phyloP scores from a whole-genome alignment of 2,329 filamentous ascomycete species.

The Scolecobasidium constrictum region DNA sequence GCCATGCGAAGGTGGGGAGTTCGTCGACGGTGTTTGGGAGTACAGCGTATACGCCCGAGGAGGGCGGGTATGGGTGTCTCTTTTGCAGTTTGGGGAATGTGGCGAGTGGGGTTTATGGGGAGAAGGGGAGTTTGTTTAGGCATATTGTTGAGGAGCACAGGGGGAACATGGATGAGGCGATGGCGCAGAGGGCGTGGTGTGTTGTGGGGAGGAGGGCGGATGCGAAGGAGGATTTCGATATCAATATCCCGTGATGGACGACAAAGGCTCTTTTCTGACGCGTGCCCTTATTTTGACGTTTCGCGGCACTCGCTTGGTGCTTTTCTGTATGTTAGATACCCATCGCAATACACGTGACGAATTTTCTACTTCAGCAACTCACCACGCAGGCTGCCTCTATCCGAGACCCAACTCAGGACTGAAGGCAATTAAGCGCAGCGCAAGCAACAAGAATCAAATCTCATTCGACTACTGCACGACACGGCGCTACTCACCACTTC shows the following conservation, averaged over 20 bases:
- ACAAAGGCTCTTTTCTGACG: background rate
- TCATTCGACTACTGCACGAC: no score
- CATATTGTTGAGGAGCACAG: slow-evolving; percentile 26
- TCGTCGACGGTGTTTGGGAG: background rate
- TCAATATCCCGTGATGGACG: slow-evolving; percentile 18
- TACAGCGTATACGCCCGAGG: slow-evolving; percentile 5
- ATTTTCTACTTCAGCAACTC: background rate
- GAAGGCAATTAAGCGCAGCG: no score
- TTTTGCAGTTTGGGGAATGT: slow-evolving; percentile 23
- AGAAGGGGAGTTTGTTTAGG: slow-evolving; percentile 27
- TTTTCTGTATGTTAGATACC: slow-evolving; percentile 1
- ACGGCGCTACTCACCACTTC: no score
- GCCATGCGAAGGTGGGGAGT: slow-evolving; percentile 19
- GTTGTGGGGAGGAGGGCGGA: slow-evolving; percentile 24
- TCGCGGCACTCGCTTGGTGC: background rate
- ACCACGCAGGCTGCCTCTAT: background rate
- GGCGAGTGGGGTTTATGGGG: slow-evolving; percentile 24
- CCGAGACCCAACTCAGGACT: no score
- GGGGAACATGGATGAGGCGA: slow-evolving; percentile 18
- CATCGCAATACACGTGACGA: background rate
- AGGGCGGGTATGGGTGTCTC: slow-evolving; percentile 23
- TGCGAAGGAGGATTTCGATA: slow-evolving; percentile 24
- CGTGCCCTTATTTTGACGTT: background rate
- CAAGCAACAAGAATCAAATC: no score
- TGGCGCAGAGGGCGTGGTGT: slow-evolving; percentile 20